Evolutionary conservation across 176 grass and related monocot genomes (phyloP).

Genomic region (Tuctoria greenei): DNA sequence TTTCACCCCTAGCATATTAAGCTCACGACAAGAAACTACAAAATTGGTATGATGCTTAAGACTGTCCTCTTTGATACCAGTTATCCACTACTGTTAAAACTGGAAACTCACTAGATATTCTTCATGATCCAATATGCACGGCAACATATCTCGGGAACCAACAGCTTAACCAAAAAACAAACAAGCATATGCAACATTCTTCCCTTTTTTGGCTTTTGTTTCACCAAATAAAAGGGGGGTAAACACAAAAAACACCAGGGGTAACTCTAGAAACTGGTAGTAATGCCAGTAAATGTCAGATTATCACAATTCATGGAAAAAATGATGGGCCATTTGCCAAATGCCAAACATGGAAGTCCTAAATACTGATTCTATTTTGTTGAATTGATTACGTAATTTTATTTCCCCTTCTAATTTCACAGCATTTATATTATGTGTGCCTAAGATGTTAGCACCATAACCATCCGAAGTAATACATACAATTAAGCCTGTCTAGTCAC

Average conservation of each 20-base stretch:
- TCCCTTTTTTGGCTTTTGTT: neutral
- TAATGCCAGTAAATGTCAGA: too few relatives aligned
- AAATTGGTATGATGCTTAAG: neutral
- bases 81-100: neutral
- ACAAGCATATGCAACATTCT: neutral
- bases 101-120: neutral
- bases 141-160: neutral
- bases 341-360: neutral
- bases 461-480: slow-evolving; percentile 2
- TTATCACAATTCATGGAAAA: too few relatives aligned
- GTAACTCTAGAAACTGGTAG: neutral
- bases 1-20: neutral
- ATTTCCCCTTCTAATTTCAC: neutral
- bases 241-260: too few relatives aligned
- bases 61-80: neutral
- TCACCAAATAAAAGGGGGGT: too few relatives aligned
- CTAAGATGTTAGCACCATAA: neutral
- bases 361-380: neutral
- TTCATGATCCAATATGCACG: neutral
- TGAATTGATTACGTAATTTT: neutral
- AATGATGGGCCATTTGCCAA: neutral
- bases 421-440: neutral
- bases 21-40: neutral
- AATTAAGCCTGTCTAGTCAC: neutral
- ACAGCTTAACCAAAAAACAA: neutral